Conservation (phyloP, 78 protist species). For the Planoprotostelium fungivorum region DNA sequence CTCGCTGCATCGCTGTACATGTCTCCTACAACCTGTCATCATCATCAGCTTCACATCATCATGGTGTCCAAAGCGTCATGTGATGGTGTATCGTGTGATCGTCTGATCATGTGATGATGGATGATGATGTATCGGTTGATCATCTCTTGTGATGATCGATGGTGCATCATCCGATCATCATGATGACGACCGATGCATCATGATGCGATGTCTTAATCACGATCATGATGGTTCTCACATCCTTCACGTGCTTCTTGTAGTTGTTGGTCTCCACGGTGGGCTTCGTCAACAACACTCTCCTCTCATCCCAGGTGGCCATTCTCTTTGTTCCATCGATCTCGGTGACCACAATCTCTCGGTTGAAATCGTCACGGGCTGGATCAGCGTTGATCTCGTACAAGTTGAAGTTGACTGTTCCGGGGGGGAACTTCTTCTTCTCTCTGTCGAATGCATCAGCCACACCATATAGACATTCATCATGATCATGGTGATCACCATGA, state of each 20-base stretch:
- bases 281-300: neutral
- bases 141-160: no score
- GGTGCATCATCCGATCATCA: no score
- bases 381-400: neutral
- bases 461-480: no score
- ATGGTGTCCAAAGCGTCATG: no score
- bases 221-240: no score
- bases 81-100: no score
- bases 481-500: no score
- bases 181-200: no score
- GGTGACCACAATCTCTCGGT: neutral
- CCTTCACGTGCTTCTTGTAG: neutral
- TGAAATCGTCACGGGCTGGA: neutral
- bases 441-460: no score
- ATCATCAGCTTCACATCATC: neutral
- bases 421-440: neutral
- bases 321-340: neutral
- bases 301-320: neutral
- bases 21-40: neutral
- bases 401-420: neutral
- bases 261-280: neutral
- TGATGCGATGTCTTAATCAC: no score
- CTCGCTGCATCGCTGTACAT: neutral
- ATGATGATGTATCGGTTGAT: no score
- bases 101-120: no score